Evolutionary conservation across 306 rosid genomes (phyloP).

Genomic region (Comarum palustre): DNA sequence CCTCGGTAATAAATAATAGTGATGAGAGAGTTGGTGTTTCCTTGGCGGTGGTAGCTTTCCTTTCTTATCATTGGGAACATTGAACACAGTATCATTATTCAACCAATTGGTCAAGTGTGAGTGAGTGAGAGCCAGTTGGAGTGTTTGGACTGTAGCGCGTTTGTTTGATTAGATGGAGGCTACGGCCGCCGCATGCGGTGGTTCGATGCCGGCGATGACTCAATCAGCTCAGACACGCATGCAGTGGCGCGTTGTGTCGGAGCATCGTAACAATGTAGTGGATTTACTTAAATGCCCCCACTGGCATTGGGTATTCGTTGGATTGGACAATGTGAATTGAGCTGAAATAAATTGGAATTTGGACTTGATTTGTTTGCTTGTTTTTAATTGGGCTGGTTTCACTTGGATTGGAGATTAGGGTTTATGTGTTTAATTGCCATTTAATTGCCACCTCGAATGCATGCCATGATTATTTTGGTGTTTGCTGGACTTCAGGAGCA

Average conservation of each 20-base stretch:
- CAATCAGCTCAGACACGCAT: conserved; percentile 46
- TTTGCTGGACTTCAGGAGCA: too few species aligned
- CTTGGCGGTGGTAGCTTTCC: conserved; percentile 58
- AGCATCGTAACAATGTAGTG: conserved; percentile 80
- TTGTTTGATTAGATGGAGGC: conserved; percentile 82
- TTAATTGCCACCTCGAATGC: too few species aligned
- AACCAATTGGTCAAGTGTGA: conserved; percentile 10
- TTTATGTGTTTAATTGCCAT: conserved; percentile 16
- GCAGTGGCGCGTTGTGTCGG: conserved; percentile 84
- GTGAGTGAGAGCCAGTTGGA: conserved; percentile 35
- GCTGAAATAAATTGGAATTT: background rate
- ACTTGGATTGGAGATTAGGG: conserved; percentile 27
- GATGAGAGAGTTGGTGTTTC: conserved; percentile 35
- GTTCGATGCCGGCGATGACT: conserved; percentile 59
- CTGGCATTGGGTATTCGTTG: conserved; percentile 35
- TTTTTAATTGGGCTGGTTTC: conserved; percentile 9
- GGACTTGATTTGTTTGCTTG: background rate
- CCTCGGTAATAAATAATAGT: background rate
- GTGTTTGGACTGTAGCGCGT: conserved; percentile 21
- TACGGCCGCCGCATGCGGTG: conserved; percentile 61
- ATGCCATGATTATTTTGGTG: too few species aligned
- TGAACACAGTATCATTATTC: background rate
- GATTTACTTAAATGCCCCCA: conserved; percentile 15
- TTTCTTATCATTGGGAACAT: conserved; percentile 22
- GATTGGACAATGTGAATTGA: conserved; percentile 5